Evolutionary conservation across 1,139 yeast genomes (phyloP), one percentile per base, ranked within the genome.

Genomic region (Maudiozyma humilis): DNA sequence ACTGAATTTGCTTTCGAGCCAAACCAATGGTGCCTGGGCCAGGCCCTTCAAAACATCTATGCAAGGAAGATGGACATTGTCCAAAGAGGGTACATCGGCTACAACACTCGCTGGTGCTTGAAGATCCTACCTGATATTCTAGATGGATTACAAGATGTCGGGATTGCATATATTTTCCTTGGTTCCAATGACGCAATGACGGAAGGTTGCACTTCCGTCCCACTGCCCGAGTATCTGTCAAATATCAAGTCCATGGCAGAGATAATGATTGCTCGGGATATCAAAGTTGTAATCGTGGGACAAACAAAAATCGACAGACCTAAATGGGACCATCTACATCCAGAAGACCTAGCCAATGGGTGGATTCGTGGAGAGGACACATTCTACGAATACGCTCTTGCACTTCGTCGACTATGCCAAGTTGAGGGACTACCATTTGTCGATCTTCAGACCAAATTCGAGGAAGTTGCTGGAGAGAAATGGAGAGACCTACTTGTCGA

Each of bases 101-200:
- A 78, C 62, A 80, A 71, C 53, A 62, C 82, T 0, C 67, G 71
- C 29, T 78, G 78, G 63, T 79, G 73, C 0, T 55, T 65, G 35
- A 51, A 55, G 15, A 57, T 79, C 12, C 62, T 78, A n/a, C 78
- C 78, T 1, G 62, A 68, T 42, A 62, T 80, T 16, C 59, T 80
- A 30, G 60, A 65, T 15, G 56, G 63, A 1, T 82, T 76, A 46
- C 50, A 54, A 2, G 60, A 61, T 44, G 57, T 71, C 19, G 59
- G 55, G n/a, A 52, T 82, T 29, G 70, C 75, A 49, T 72, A 78
- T 0, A 65, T 86, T 3, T 84, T 81, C 60, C 76, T 83, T 53
- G 95, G 95, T 1, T 73, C 93, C 12, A 86, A 86, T 56, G 95
- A 86, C 59, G 78, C 86, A 0, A 67, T 67, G 4, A 53, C 67